Conservation (phyloP, 1,284 basidiomycete species). For the Tilletiopsis washingtonensis region DNA sequence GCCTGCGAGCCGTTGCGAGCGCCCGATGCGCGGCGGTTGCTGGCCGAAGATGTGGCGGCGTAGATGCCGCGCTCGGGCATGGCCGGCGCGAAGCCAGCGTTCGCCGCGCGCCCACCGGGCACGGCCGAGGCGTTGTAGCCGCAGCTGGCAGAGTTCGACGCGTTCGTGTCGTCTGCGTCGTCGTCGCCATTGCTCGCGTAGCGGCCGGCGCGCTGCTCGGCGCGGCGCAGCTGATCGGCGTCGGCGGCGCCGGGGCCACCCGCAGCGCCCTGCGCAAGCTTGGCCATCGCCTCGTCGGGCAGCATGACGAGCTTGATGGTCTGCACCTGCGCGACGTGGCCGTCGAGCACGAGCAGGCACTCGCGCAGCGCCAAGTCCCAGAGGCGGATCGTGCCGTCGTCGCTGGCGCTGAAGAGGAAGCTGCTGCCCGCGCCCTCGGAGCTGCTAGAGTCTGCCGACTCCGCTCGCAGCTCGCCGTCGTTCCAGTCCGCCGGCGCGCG, state of each 20-base stretch:
- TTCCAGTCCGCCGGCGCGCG: constrained; percentile 25
- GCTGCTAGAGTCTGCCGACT: not conserved
- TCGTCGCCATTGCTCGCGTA: not conserved
- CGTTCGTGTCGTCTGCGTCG: not conserved
- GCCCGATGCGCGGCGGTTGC: not conserved
- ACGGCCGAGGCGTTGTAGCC: constrained; percentile 14
- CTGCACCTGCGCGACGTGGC: constrained; percentile 93
- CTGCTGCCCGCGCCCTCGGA: constrained; percentile 15
- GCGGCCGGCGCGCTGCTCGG: not conserved
- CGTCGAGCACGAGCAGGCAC: constrained; percentile 75
- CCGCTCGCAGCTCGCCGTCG: constrained; percentile 18
- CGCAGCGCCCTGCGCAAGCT: constrained; percentile 28
- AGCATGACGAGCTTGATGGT: constrained; percentile 68
- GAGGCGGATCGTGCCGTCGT: constrained; percentile 84
- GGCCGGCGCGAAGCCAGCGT: constrained; percentile 7
- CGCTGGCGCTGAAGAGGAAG: constrained; percentile 82
- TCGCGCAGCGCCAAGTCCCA: constrained; percentile 80
- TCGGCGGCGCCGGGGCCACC: constrained; percentile 17
- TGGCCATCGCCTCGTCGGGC: constrained; percentile 36
- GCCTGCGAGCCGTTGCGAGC: not conserved
- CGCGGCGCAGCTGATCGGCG: not conserved
- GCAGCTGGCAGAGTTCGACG: constrained; percentile 1
- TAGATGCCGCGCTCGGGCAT: constrained; percentile 8
- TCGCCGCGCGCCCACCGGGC: constrained; percentile 10
- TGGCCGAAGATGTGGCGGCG: constrained; percentile 2